Evolutionary conservation across 148 eudicot species (phyloP), one percentile per base, ranked within the genome.

Genomic region (Spergularia bocconei): DNA sequence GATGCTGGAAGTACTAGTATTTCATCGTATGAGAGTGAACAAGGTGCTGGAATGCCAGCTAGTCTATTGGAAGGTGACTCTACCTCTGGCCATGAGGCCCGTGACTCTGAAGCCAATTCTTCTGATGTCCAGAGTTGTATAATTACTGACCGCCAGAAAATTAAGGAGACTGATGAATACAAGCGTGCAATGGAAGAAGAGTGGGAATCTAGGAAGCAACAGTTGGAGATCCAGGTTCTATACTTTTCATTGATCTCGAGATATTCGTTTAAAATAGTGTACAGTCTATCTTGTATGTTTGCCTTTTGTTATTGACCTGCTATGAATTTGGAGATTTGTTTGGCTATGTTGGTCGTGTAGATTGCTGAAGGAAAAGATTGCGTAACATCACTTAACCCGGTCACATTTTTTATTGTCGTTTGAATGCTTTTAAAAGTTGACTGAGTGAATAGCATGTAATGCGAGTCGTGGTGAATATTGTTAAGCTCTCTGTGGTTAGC

Each of bases 161-260:
- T 85, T 4, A 95, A 95, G 88, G 93, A 95, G 85, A 95, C 96
- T 17, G 92, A 86, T 78, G 98, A 83, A 81, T 95, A 90, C 74
- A 90, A 90, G 73, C 90, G 81, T 69, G 97, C 96, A 55, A 64
- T 82, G 83, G 96, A 90, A 82, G 88, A 88, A 89, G 97, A 92
- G 71, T 82, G 74, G 91, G 92, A 85, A 80, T 74, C 93, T 51
- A 86, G 97, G 77, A 84, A 88, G 82, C 74, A 65, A 64, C 91
- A 86, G 21, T 67, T 92, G 78, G 81, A 77, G 75, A 79, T 84
- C 79, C 92, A 94, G 93, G 98, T 93, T 63, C 73, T 71, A n/a
- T 44, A 3, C 69, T 41, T 79, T 44, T 62, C 11, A 53, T 13
- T 39, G 3, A 25, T 75, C 48, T 72, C 44, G 9, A 19, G 13